These are phyloP conservation scores for Porpolomopsis calyptriformis DNA, from an alignment of 768 basidiomycete species.

Conservation along the genomic window DNA sequence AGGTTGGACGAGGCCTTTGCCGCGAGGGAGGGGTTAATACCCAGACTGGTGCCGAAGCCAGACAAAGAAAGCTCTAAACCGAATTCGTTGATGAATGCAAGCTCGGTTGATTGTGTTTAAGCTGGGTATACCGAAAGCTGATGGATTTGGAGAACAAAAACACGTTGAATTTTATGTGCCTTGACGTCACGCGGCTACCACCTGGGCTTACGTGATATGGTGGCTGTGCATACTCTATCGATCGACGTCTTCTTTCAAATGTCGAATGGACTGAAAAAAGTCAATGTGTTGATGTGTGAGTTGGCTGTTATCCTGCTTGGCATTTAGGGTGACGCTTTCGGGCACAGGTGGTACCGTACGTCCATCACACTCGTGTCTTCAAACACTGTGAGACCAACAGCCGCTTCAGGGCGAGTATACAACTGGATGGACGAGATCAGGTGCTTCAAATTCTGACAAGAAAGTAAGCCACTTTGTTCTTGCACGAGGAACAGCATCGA, in stretches of 20 bases:
- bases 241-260: conserved; percentile 18
- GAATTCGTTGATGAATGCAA: too few species aligned
- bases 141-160: not conserved
- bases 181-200: conserved; percentile 5
- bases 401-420: conserved; percentile 93
- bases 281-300: conserved; percentile 76
- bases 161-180: not conserved
- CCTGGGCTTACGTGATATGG: not conserved
- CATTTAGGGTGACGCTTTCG: not conserved
- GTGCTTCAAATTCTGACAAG: conserved; percentile 92
- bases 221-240: not conserved
- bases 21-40: too few species aligned
- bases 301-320: too few species aligned
- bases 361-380: too few species aligned
- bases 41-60: too few species aligned
- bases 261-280: conserved; percentile 34
- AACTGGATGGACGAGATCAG: conserved; percentile 85
- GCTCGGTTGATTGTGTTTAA: too few species aligned
- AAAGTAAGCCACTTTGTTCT: conserved; percentile 41
- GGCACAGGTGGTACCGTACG: conserved; percentile 30
- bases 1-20: too few species aligned
- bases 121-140: not conserved
- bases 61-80: not conserved
- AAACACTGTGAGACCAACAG: too few species aligned
- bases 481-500: conserved; percentile 1